These are phyloP conservation scores for Artemisia tridentata DNA, from an alignment of 129 eudicot genomes.

Conservation along the genomic window DNA sequence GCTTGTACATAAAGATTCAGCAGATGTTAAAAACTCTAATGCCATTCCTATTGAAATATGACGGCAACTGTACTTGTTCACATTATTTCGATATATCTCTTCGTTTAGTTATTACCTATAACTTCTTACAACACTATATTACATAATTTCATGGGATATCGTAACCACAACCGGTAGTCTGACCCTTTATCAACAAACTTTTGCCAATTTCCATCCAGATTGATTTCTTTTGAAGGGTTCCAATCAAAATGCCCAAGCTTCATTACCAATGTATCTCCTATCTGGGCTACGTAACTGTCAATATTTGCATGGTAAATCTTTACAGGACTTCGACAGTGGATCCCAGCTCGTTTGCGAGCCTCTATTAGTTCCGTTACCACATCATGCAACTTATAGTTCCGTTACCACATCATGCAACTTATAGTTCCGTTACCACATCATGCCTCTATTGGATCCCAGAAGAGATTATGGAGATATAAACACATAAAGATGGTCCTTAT, in stretches of 20 bases:
- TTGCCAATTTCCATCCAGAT: slow-evolving; percentile 63
- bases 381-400: too few species aligned
- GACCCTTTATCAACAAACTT: slow-evolving; percentile 57
- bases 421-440: too few species aligned
- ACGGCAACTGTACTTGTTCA: background rate
- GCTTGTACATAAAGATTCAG: too few species aligned
- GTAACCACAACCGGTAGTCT: slow-evolving; percentile 51
- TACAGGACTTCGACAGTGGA: slow-evolving; percentile 60
- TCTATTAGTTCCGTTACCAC: slow-evolving; percentile 49
- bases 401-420: too few species aligned
- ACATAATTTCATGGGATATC: background rate
- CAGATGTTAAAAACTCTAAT: too few species aligned
- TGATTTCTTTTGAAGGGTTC: slow-evolving; percentile 58
- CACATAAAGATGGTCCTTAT: background rate
- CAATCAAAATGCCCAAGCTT: slow-evolving; percentile 60
- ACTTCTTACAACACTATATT: background rate
- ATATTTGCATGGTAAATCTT: slow-evolving; percentile 55
- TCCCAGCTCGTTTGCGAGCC: slow-evolving; percentile 48
- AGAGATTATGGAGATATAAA: background rate
- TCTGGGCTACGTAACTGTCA: slow-evolving; percentile 54
- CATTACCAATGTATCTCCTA: slow-evolving; percentile 52
- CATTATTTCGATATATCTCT: background rate
- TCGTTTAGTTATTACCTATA: background rate
- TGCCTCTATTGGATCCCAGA: slow-evolving; percentile 41
- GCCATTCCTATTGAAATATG: background rate